Base-by-base conservation (phyloP, 164 flowering plant species). In the Stephania japonica region DNA sequence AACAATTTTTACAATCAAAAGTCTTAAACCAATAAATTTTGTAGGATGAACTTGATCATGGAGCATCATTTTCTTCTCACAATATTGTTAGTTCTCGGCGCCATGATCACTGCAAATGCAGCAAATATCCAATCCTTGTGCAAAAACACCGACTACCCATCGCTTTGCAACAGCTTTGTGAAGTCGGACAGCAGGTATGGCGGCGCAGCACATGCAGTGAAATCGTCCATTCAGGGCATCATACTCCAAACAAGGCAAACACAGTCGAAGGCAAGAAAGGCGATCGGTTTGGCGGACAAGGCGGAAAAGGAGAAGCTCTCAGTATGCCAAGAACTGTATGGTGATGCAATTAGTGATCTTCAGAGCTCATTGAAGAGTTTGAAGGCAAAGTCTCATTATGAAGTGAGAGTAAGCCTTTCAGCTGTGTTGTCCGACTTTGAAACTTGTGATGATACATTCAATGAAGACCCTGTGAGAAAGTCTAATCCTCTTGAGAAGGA, bases 171-270 rank as follows among this genome's bases (percentile, higher is more conserved):
- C 3, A 6, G 67, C 2, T 4, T 71, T 38, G 5, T 71, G 67
- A 71, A 71, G 42, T 8, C 43, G 38, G 38, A 32, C 38, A 32
- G 38, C 14, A 14, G 9, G 13, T 5, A 19, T 0, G 67, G 67
- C 16, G 73, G 67, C 23, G 16, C 19, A 9, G 10, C 61, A 10
- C 13, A 1, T 14, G 73, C 67, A 59, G 19, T 24, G 18, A 41
- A 71, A 16, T 21, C 73, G 16, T 24, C 65, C 13, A 62, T 71
- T 25, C 23, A 0, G 12, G 73, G 67, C 25, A 42, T 67, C 6
- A 53, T 71, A 5, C 14, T 59, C 16, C 73, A 71, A 10, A 71
- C 73, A 14, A 14, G 18, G 19, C 66, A 59, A 62, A 49, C 73
- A 0, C 41, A 38, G 26, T 3, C 73, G 21, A 41, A 9, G 32